phyloP scores from a whole-genome alignment of 805 yeast genomes.

The Ogataea methylovora region DNA sequence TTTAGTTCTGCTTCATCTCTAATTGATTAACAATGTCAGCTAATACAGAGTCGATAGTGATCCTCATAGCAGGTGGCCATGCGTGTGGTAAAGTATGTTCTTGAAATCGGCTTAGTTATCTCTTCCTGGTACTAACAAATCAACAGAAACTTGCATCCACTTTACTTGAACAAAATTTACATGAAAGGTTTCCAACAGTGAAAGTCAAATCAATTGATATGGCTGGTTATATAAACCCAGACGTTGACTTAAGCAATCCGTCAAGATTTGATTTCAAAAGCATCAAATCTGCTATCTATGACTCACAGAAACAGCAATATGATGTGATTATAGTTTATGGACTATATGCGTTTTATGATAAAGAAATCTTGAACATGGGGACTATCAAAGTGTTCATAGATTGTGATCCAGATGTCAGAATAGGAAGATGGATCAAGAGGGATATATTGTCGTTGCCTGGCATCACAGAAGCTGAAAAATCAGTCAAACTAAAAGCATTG shows the following conservation, averaged over 20 bases:
- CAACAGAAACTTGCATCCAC: constrained; percentile 21
- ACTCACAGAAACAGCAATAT: constrained; percentile 5
- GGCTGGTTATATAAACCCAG: constrained; percentile 9
- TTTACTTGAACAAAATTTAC: constrained; percentile 14
- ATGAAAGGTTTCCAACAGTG: constrained; percentile 11
- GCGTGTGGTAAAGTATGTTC: constrained; percentile 26
- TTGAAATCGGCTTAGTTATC: background rate
- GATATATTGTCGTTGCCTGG: constrained; percentile 13
- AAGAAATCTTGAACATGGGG: constrained; percentile 44
- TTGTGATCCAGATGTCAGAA: constrained; percentile 76
- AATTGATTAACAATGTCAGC: too few species aligned
- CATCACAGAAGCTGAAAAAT: constrained; percentile 4
- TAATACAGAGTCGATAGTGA: background rate
- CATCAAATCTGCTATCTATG: constrained; percentile 7
- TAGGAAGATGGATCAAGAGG: constrained; percentile 66
- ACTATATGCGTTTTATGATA: constrained; percentile 68
- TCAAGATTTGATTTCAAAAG: constrained; percentile 32
- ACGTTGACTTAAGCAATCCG: constrained; percentile 21
- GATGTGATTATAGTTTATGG: constrained; percentile 59
- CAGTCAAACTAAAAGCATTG: constrained; percentile 24
- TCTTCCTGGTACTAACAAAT: constrained; percentile 3
- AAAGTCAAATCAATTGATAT: constrained; percentile 16
- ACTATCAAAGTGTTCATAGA: constrained; percentile 69
- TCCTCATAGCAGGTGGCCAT: constrained; percentile 28
- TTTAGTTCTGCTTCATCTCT: too few species aligned